phyloP scores from a whole-genome alignment of 441 rosid species.

The Populus tomentosa region DNA sequence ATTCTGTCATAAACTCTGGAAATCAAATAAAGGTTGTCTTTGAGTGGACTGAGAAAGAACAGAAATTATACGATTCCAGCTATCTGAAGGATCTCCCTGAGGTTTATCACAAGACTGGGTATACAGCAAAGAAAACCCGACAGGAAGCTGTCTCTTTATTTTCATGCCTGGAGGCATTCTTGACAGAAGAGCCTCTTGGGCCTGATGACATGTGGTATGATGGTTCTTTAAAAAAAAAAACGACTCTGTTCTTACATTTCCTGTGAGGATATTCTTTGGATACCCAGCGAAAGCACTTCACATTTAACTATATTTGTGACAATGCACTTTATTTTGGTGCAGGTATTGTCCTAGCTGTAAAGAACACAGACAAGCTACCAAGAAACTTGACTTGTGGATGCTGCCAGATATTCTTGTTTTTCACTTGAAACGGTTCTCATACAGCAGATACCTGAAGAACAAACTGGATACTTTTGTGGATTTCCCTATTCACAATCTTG shows the following conservation, averaged over 20 bases:
- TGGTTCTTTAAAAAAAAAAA: not conserved
- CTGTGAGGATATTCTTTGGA: not conserved
- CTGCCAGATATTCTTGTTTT: constrained; percentile 68
- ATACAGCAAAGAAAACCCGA: constrained; percentile 42
- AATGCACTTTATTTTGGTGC: constrained; percentile 5
- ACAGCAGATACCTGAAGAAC: constrained; percentile 58
- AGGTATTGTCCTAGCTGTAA: constrained; percentile 80
- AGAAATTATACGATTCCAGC: constrained; percentile 60
- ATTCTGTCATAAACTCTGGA: constrained; percentile 43
- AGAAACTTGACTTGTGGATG: constrained; percentile 75
- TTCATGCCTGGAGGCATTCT: constrained; percentile 74
- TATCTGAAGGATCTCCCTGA: constrained; percentile 71
- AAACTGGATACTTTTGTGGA: constrained; percentile 75
- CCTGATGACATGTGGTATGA: constrained; percentile 82
- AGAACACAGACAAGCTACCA: constrained; percentile 63
- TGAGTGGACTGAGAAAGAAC: constrained; percentile 66
- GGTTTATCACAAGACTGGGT: constrained; percentile 49
- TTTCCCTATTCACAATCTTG: constrained; percentile 66
- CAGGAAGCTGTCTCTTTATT: constrained; percentile 64
- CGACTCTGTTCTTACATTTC: not conserved
- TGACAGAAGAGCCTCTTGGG: constrained; percentile 78
- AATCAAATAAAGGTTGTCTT: constrained; percentile 42
- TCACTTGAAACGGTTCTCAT: constrained; percentile 73
- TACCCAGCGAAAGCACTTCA: not conserved
- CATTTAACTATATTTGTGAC: not conserved